phyloP scores from a whole-genome alignment of 306 rosid species.

The Mimosa bimucronata region DNA sequence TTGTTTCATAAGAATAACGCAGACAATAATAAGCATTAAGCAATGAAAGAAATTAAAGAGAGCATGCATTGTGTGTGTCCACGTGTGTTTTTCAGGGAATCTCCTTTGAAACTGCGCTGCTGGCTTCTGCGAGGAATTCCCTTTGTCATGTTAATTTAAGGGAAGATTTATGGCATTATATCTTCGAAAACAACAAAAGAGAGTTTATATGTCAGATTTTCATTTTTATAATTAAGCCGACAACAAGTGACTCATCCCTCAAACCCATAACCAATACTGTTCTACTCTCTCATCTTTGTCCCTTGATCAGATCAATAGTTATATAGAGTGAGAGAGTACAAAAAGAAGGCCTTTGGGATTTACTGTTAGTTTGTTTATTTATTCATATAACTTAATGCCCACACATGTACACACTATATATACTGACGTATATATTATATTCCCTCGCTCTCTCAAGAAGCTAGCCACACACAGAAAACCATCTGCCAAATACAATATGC shows the following conservation, averaged over 20 bases:
- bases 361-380: background rate
- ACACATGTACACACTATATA: background rate
- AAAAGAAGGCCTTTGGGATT: background rate
- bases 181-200: background rate
- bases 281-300: background rate
- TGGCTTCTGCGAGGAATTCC: background rate
- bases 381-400: background rate
- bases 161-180: background rate
- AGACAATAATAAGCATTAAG: background rate
- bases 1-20: background rate
- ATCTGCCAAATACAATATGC: background rate
- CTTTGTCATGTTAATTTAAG: background rate
- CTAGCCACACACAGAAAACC: conserved; percentile 34
- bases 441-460: background rate
- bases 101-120: background rate
- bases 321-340: no score
- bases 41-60: background rate
- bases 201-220: conserved; percentile 27
- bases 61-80: conserved; percentile 5
- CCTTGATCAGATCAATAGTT: background rate
- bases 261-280: background rate
- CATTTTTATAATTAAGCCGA: conserved; percentile 23
- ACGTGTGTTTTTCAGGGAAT: conserved; percentile 18
- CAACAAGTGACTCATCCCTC: conserved; percentile 15
- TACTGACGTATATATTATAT: no score